These are phyloP conservation scores for Diplosphaera chodatii DNA, from an alignment of 139 green algal species.

Conservation along the genomic window DNA sequence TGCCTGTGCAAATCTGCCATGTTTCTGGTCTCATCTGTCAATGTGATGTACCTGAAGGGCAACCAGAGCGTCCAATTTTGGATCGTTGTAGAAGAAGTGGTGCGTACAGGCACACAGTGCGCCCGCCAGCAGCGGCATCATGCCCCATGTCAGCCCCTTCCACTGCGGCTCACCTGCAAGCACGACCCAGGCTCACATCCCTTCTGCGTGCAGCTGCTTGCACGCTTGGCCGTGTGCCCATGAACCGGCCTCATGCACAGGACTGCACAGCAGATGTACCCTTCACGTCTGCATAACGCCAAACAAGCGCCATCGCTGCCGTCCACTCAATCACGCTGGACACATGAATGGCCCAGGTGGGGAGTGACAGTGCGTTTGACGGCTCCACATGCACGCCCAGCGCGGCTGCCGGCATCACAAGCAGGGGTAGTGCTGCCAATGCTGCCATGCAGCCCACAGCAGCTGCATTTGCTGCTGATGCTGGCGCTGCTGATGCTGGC, in stretches of 20 bases:
- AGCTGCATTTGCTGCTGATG: too few species aligned
- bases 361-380: constrained; percentile 91
- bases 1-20: too few species aligned
- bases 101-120: constrained; percentile 85
- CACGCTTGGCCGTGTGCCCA: too few species aligned
- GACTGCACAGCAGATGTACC: constrained; percentile 18
- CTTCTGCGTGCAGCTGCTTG: too few species aligned
- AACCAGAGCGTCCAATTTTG: constrained; percentile 69
- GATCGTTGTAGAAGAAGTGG: constrained; percentile 89
- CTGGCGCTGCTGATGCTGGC: too few species aligned
- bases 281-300: constrained; percentile 78
- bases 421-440: background rate
- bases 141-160: constrained; percentile 88
- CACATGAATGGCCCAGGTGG: constrained; percentile 96
- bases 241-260: too few species aligned
- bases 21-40: constrained; percentile 37
- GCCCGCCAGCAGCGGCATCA: constrained; percentile 75
- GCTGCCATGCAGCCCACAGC: background rate
- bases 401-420: background rate
- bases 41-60: constrained; percentile 70
- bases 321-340: constrained; percentile 80
- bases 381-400: constrained; percentile 59
- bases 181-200: background rate
- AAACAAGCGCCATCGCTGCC: constrained; percentile 82
- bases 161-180: constrained; percentile 50